phyloP scores from a whole-genome alignment of 768 basidiomycete species.

The Amanita fuliginea region DNA sequence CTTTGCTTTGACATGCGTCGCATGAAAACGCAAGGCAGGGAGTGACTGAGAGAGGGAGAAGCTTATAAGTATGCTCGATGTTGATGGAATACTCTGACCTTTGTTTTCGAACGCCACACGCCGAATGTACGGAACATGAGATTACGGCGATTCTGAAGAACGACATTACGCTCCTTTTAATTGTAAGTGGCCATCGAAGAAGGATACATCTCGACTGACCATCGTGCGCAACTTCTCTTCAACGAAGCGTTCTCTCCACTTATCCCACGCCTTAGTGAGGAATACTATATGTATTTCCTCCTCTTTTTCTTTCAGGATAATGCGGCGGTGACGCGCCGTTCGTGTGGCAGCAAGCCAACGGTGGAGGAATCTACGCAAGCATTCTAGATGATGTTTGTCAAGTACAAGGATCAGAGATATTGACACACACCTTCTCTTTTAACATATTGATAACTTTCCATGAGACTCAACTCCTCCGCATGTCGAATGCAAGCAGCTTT shows the following conservation, averaged over 20 bases:
- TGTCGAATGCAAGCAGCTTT: constrained; percentile 48
- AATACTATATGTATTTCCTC: constrained; percentile 44
- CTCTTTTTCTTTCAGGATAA: constrained; percentile 48
- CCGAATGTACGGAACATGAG: constrained; percentile 57
- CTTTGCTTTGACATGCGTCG: constrained; percentile 45
- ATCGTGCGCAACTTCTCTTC: constrained; percentile 55
- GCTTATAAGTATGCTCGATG: background rate
- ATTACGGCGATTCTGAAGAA: constrained; percentile 47
- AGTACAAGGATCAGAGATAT: background rate
- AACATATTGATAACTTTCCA: constrained; percentile 75
- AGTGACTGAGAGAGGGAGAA: constrained; percentile 37
- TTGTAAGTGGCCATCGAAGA: constrained; percentile 1
- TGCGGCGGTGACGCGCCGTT: constrained; percentile 39
- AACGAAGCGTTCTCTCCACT: constrained; percentile 65
- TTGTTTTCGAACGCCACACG: constrained; percentile 67
- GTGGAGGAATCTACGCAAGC: constrained; percentile 53
- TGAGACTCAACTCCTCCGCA: constrained; percentile 61
- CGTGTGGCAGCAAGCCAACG: constrained; percentile 55
- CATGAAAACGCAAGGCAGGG: constrained; percentile 71
- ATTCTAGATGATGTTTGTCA: constrained; percentile 32
- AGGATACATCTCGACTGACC: constrained; percentile 25
- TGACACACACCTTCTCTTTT: constrained; percentile 58
- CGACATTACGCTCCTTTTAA: constrained; percentile 46
- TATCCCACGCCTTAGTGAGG: constrained; percentile 58
- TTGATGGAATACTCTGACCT: constrained; percentile 25